A percentile compares a stretch with the other conserved stretches of the same genome.
phyloP scores from a whole-genome alignment of 1,284 basidiomycete species.

The Cutaneotrichosporon sp. region DNA sequence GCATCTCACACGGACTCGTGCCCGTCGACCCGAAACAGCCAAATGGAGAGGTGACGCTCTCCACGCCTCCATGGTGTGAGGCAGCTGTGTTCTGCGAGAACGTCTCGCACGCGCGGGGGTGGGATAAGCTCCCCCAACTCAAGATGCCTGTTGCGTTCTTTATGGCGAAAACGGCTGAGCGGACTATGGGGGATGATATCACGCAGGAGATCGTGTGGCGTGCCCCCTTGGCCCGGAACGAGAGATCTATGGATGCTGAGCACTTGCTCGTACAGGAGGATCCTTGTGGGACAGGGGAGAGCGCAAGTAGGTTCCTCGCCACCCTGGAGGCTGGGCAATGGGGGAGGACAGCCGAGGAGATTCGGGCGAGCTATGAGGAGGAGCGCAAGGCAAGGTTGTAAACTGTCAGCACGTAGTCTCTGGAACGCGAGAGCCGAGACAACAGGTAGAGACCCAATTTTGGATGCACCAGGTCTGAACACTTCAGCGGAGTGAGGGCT shows the following conservation, averaged over 20 bases:
- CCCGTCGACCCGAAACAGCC: conserved; percentile 21
- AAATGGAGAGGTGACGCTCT: conserved; percentile 28
- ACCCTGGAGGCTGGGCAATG: conserved; percentile 12
- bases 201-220: conserved; percentile 32
- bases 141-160: conserved; percentile 32
- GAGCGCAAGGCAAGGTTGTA: conserved; percentile 4
- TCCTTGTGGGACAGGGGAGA: conserved; percentile 30
- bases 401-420: too few relatives aligned
- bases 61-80: conserved; percentile 28
- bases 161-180: conserved; percentile 22
- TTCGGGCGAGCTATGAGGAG: conserved; percentile 1
- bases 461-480: too few relatives aligned
- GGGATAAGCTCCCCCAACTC: conserved; percentile 25
- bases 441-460: too few relatives aligned
- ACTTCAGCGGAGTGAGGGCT: too few relatives aligned
- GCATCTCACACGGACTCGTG: conserved; percentile 63
- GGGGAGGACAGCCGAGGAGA: not conserved
- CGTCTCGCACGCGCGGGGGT: conserved; percentile 29
- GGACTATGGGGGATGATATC: conserved; percentile 22
- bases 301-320: conserved; percentile 27
- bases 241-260: conserved; percentile 27
- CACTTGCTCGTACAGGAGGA: conserved; percentile 41
- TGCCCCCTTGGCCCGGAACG: conserved; percentile 25
- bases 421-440: too few relatives aligned
- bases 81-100: conserved; percentile 28